Evolutionary conservation across 2,329 filamentous ascomycete genomes (phyloP).

Genomic region (Exophiala sp.): DNA sequence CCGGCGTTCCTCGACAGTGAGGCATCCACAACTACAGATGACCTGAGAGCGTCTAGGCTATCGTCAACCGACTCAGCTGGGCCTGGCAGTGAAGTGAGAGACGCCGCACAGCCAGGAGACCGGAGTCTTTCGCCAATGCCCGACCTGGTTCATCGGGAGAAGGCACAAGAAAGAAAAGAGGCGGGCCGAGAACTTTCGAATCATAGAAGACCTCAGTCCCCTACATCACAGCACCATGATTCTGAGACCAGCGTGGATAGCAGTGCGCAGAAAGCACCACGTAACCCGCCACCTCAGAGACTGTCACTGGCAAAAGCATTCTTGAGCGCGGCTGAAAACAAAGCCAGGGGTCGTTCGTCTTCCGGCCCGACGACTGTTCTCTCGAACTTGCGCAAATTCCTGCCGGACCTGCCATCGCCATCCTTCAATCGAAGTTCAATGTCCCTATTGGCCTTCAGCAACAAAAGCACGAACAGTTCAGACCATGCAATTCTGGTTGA

Average conservation of each 20-base stretch:
- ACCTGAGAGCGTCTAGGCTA: not conserved
- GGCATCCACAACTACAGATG: slow-evolving; percentile 1
- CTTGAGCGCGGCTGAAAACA: slow-evolving; percentile 3
- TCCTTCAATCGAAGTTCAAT: slow-evolving; percentile 18
- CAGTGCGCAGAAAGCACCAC: not conserved
- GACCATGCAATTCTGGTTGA: not conserved
- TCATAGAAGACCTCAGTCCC: not conserved
- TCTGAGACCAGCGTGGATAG: not conserved
- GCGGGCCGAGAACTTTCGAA: not conserved
- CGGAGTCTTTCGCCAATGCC: not conserved
- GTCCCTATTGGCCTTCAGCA: slow-evolving; percentile 7
- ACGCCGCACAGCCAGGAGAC: not conserved
- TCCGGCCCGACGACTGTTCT: slow-evolving; percentile 12
- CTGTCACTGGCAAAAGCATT: slow-evolving; percentile 13
- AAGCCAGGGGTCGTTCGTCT: slow-evolving; percentile 12
- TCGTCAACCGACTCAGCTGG: not conserved
- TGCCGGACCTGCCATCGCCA: slow-evolving; percentile 19
- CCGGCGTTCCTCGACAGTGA: not conserved
- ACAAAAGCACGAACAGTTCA: not conserved
- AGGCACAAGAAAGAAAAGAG: not conserved
- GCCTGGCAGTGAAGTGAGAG: not conserved
- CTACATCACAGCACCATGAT: slow-evolving; percentile 1
- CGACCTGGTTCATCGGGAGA: not conserved
- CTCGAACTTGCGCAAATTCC: slow-evolving; percentile 15
- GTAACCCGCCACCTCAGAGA: not conserved